Conservation (phyloP, 2,329 filamentous ascomycete genomes). For the Aspergillus sp. region DNA sequence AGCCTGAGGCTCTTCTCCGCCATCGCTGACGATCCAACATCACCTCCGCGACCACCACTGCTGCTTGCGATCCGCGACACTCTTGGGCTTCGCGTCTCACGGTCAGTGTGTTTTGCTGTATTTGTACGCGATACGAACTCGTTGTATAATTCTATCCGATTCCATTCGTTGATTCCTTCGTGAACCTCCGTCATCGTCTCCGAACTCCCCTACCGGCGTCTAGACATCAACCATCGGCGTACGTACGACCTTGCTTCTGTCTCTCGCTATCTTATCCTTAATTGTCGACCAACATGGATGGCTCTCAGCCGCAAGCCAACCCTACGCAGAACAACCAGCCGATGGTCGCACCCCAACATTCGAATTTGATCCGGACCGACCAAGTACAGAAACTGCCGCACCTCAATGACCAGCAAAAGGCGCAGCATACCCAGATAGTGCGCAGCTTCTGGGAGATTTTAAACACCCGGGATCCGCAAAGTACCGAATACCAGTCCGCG, state of each 20-base stretch:
- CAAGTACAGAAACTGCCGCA: slow-evolving; percentile 48
- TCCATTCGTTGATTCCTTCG: background rate
- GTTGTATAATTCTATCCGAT: background rate
- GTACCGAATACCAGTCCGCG: slow-evolving; percentile 44
- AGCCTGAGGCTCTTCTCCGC: slow-evolving; percentile 12
- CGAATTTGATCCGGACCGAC: slow-evolving; percentile 45
- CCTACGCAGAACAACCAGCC: slow-evolving; percentile 23
- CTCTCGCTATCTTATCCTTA: background rate
- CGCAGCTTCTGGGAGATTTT: slow-evolving; percentile 49
- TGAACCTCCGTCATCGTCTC: too few relatives aligned
- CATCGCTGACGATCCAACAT: background rate
- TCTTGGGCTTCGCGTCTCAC: background rate
- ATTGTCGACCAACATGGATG: slow-evolving; percentile 23
- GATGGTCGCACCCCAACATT: slow-evolving; percentile 31
- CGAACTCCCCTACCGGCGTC: too few relatives aligned
- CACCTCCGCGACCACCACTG: background rate
- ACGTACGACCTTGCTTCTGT: too few relatives aligned
- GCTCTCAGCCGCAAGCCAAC: slow-evolving; percentile 22
- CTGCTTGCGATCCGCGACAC: background rate
- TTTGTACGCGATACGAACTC: background rate
- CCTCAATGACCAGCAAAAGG: slow-evolving; percentile 49
- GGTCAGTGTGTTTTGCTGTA: background rate
- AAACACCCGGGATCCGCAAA: slow-evolving; percentile 43
- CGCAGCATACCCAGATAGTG: slow-evolving; percentile 49
- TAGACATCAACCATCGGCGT: too few relatives aligned